Evolutionary conservation across 2,329 filamentous ascomycete species (phyloP).

Genomic region (Exophiala lecanii-corni): DNA sequence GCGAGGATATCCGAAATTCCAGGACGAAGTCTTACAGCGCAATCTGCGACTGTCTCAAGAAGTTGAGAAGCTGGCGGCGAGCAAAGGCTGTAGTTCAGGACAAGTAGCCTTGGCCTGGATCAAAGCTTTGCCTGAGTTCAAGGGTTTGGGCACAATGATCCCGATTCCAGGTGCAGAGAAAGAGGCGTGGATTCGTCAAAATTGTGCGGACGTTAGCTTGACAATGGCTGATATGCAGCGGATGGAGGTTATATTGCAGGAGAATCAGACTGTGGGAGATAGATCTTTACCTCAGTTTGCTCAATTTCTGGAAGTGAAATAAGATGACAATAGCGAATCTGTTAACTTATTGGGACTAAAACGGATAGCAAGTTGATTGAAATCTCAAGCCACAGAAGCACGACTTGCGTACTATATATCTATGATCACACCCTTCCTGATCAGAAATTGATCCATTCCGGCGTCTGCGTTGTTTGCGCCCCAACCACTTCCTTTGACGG

Average conservation of each 20-base stretch:
- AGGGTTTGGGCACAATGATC: conserved; percentile 27
- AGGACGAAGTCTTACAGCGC: conserved; percentile 45
- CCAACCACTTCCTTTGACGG: conserved; percentile 7
- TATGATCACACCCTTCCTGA: conserved; percentile 3
- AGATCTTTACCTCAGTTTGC: neutral
- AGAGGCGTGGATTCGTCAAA: conserved; percentile 36
- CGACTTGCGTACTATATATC: no score
- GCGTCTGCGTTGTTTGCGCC: conserved; percentile 1
- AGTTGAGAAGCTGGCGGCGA: conserved; percentile 40
- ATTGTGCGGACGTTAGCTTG: conserved; percentile 36
- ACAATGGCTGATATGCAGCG: conserved; percentile 34
- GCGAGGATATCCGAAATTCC: conserved; percentile 43
- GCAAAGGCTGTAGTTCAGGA: conserved; percentile 39
- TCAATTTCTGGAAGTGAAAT: neutral
- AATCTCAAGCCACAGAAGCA: no score
- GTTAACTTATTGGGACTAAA: no score
- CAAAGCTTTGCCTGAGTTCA: conserved; percentile 32
- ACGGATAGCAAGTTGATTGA: no score
- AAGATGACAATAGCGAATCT: neutral
- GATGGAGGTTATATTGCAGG: conserved; percentile 48
- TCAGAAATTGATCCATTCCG: conserved; percentile 6
- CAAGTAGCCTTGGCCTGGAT: conserved; percentile 51
- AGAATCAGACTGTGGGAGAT: conserved; percentile 33
- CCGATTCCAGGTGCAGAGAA: conserved; percentile 40
- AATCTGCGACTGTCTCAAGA: conserved; percentile 47